These are phyloP conservation scores for Clonostachys chloroleuca DNA, from an alignment of 2,329 filamentous ascomycete genomes.

Conservation along the genomic window DNA sequence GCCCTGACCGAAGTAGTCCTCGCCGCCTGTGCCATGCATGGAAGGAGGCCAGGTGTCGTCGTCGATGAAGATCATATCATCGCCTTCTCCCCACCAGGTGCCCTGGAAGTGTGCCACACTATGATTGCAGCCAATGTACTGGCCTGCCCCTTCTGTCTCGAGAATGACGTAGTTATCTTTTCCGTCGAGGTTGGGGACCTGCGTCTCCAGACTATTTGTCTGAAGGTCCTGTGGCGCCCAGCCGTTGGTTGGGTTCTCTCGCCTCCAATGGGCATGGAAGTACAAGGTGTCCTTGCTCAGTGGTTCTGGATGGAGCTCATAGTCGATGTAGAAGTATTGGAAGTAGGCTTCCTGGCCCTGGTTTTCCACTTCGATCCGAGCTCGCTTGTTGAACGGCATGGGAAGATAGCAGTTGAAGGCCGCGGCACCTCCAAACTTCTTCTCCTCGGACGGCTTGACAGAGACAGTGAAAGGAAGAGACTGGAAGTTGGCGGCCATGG, in stretches of 20 bases:
- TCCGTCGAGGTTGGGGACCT: slow-evolving; percentile 20
- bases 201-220: slow-evolving; percentile 23
- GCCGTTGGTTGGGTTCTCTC: slow-evolving; percentile 22
- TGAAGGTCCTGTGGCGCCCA: slow-evolving; percentile 21
- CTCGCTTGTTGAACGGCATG: slow-evolving; percentile 25
- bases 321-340: slow-evolving; percentile 28
- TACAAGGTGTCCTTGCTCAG: slow-evolving; percentile 18
- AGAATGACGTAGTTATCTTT: slow-evolving; percentile 19
- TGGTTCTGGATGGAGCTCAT: slow-evolving; percentile 18
- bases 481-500: slow-evolving; percentile 24
- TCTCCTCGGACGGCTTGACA: slow-evolving; percentile 22
- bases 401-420: slow-evolving; percentile 24
- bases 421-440: slow-evolving; percentile 36
- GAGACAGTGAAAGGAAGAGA: slow-evolving; percentile 23
- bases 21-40: slow-evolving; percentile 23
- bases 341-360: slow-evolving; percentile 22
- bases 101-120: slow-evolving; percentile 22
- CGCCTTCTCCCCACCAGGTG: slow-evolving; percentile 26
- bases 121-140: slow-evolving; percentile 24
- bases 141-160: slow-evolving; percentile 19
- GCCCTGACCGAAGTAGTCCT: slow-evolving; percentile 24
- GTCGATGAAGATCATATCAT: slow-evolving; percentile 27
- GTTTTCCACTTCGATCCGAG: slow-evolving; percentile 26
- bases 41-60: slow-evolving; percentile 24
- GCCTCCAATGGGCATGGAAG: slow-evolving; percentile 25